Base-by-base conservation (phyloP, 2,329 filamentous ascomycete species). In the Colletotrichum coccodes region DNA sequence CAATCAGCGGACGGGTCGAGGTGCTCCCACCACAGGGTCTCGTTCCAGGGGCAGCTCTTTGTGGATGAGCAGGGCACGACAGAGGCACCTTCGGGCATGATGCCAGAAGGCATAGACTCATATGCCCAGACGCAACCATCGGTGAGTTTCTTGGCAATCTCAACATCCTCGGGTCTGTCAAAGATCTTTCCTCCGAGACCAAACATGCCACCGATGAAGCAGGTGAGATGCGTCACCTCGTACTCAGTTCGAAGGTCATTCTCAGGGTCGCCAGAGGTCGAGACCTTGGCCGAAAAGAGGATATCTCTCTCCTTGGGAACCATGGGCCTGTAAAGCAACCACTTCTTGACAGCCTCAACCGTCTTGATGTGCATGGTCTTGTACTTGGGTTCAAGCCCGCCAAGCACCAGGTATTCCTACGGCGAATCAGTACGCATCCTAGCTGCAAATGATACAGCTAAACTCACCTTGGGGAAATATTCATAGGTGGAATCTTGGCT, bases 251-350 rank as follows among this genome's bases (percentile, higher is more conserved):
- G 70, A 14, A 82, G 75, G 11, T 84, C 79, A 9, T 74, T 72
- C 50, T 80, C 78, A 2, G 76, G 82, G 3, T 83, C 79, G 16
- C 84, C 84, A 1, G 74, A 77, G 11, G 86, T 84, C 53, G 76
- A 82, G n/a, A 88, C 78, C 72, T 89, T 90, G 28, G 92, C 91
- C 0, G 92, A 89, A 70, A 96, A 89, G 3, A 96, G 85, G n/a
- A 96, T 87, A 68, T 95, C 89, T 60, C 88, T 83, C 7, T 86
- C 83, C 34, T 88, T 86, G 7, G 89, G 87, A 23, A 90, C 87
- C 89, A 96, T 92, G 0, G 94, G 94, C 6, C 91, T 87, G 80
- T 89, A 97, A 65, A 97, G 88, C 11, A 97, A 85, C 77, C 92
- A 87, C 71, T 94, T 86, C 72, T 92, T 92, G 40, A 91, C 88